These are phyloP conservation scores for Amniculicola lignicola DNA, from an alignment of 495 filamentous ascomycete genomes.

Conservation along the genomic window DNA sequence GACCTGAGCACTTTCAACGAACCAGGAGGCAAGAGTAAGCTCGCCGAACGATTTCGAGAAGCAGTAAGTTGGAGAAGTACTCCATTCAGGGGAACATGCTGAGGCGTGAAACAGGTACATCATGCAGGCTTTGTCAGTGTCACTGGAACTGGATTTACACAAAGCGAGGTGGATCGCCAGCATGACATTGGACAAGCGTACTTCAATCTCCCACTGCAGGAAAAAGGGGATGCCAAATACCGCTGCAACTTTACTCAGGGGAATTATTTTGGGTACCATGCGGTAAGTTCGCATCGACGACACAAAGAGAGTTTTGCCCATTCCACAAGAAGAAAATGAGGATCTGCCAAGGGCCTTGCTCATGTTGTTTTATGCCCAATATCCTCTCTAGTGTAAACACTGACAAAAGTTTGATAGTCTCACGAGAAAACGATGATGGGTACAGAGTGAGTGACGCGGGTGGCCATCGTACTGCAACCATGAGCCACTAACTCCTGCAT, in stretches of 20 bases:
- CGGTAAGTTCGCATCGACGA: conserved; percentile 19
- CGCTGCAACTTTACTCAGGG: conserved; percentile 48
- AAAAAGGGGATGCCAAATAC: conserved; percentile 50
- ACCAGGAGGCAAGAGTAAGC: conserved; percentile 52
- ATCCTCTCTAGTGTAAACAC: background rate
- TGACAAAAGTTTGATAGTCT: conserved; percentile 8
- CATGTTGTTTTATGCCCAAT: no score
- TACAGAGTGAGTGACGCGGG: no score
- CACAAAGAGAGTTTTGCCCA: no score
- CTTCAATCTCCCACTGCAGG: conserved; percentile 52
- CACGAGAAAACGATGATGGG: conserved; percentile 47
- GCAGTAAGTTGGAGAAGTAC: conserved; percentile 46
- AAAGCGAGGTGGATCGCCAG: conserved; percentile 56
- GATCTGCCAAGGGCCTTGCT: no score
- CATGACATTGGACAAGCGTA: conserved; percentile 56
- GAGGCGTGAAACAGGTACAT: conserved; percentile 20
- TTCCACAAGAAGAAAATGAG: no score
- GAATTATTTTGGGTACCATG: conserved; percentile 48
- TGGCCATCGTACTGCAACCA: no score
- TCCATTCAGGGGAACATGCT: no score
- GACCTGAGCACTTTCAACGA: conserved; percentile 52
- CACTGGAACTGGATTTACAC: conserved; percentile 47
- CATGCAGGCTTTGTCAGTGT: conserved; percentile 20
- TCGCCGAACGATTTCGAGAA: conserved; percentile 57
- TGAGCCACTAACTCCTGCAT: no score